Evolutionary conservation across 768 basidiomycete species (phyloP).

Genomic region (Cubamyces lactineus): DNA sequence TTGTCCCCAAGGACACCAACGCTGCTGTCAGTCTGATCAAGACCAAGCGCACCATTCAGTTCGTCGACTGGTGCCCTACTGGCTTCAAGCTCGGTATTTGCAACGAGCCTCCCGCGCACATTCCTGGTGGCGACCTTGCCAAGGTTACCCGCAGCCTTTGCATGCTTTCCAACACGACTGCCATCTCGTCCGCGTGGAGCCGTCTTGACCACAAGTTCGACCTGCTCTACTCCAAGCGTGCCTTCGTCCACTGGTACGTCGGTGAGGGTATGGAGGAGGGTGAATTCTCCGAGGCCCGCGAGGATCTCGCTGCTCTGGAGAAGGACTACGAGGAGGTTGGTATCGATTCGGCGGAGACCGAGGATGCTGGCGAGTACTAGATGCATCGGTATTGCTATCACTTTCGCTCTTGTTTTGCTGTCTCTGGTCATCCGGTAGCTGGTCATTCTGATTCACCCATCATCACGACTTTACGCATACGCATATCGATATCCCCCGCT

Average conservation of each 20-base stretch:
- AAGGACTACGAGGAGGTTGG: slow-evolving; percentile 93
- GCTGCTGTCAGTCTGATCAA: slow-evolving; percentile 74
- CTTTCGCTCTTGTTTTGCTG: slow-evolving; percentile 29
- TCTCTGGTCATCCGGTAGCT: slow-evolving; percentile 30
- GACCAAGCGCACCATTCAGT: slow-evolving; percentile 79
- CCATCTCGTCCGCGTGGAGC: slow-evolving; percentile 76
- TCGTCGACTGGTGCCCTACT: slow-evolving; percentile 80
- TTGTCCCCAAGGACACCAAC: slow-evolving; percentile 79
- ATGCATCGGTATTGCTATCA: slow-evolving; percentile 24
- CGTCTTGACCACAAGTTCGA: slow-evolving; percentile 82
- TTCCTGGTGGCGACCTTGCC: slow-evolving; percentile 77
- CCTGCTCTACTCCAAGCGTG: slow-evolving; percentile 68
- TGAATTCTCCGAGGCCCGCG: slow-evolving; percentile 98
- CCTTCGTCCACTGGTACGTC: slow-evolving; percentile 65
- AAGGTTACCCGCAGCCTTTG: slow-evolving; percentile 76
- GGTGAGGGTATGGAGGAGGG: slow-evolving; percentile 88
- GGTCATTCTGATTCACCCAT: slow-evolving; percentile 32
- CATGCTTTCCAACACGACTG: slow-evolving; percentile 78
- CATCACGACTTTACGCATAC: slow-evolving; percentile 41
- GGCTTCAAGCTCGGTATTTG: slow-evolving; percentile 82
- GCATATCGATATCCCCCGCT: slow-evolving; percentile 34
- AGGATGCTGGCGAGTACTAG: slow-evolving; percentile 56
- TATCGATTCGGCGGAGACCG: slow-evolving; percentile 50
- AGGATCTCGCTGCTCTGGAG: slow-evolving; percentile 99
- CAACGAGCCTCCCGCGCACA: slow-evolving; percentile 75